Evolutionary conservation across 495 filamentous ascomycete species (phyloP).

Genomic region (Collariella sp.): DNA sequence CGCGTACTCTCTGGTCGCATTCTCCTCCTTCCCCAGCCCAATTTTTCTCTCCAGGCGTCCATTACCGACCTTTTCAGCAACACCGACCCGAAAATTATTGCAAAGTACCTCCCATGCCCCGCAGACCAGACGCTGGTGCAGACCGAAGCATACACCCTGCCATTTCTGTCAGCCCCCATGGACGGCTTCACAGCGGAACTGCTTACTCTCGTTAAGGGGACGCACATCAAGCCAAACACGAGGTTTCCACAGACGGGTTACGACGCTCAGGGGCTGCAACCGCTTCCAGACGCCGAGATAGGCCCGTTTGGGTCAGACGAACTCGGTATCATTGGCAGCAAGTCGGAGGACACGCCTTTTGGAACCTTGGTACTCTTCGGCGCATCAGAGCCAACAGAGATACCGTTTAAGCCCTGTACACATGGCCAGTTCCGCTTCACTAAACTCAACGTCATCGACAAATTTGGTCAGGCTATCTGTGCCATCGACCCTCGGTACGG

Average conservation of each 20-base stretch:
- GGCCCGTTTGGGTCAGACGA: no score
- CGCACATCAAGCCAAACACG: constrained; percentile 36
- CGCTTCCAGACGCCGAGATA: no score
- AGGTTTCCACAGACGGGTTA: constrained; percentile 3
- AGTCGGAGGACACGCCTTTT: background rate
- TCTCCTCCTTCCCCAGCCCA: constrained; percentile 39
- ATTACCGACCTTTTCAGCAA: constrained; percentile 32
- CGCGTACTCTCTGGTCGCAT: constrained; percentile 31
- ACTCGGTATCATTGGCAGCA: no score
- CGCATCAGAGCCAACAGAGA: background rate
- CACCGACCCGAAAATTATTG: constrained; percentile 1
- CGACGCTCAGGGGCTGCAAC: no score
- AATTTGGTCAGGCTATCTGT: constrained; percentile 41
- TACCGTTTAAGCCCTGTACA: constrained; percentile 37
- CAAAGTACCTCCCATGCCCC: background rate
- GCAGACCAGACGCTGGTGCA: background rate
- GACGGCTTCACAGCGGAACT: constrained; percentile 37
- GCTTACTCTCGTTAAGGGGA: constrained; percentile 33
- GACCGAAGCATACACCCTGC: constrained; percentile 15
- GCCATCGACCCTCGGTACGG: constrained; percentile 26
- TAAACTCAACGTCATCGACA: constrained; percentile 46
- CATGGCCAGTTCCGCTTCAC: constrained; percentile 43
- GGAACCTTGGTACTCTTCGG: no score
- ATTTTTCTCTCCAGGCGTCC: constrained; percentile 27
- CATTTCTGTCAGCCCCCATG: constrained; percentile 35